Base-by-base conservation (phyloP, 768 basidiomycete species). In the Xerocomellus dryophilus region DNA sequence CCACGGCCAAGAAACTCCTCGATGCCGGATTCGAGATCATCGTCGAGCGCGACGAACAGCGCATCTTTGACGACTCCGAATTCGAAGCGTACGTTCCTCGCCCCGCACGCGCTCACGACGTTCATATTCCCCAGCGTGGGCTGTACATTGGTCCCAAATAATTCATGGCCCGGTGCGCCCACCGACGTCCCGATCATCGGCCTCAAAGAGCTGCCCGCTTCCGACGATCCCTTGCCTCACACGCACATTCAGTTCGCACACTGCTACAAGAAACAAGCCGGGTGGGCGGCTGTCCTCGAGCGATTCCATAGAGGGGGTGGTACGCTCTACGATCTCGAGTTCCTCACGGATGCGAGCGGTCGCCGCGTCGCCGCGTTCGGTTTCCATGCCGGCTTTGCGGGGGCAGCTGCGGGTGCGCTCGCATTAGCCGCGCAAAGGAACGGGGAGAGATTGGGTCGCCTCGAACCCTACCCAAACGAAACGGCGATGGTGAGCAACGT, bases 211-310 rank as follows among this genome's bases (percentile, higher is more conserved):
- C 83, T 98, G n/a, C 84, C 88, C 21, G 82, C 75, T 50, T 95
- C 93, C 39, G 78, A 81, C 43, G 84, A 85, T 32, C 89, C 96
- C 20, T 76, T 99, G 17, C 84, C 82, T 8, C 97, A 99, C 72
- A 93, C 90, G 3, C 97, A 99, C 72, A 93, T 99, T 66, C 93
- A 97, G 64, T 99, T 98, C 63, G 95, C 94, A 4, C 97, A 98
- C 70, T 97, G 95, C 73, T 98, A 91, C 81, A 99, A 99, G 74
- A 75, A 82, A 40, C 97, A 99, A 69, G 92, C 80, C 2, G 97
- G 97, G 20, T 99, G 97, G 96, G 78, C 83, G 9, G 76, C 83
- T 41, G 82, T 98, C 31, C 83, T 99, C 27, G 77, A 84, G 29
- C 88, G 97, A 20, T 99, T 98, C 78, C 75, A 81, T 68, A 78